Conservation (phyloP, 1,284 basidiomycete species). For the Ustilago hordei region DNA sequence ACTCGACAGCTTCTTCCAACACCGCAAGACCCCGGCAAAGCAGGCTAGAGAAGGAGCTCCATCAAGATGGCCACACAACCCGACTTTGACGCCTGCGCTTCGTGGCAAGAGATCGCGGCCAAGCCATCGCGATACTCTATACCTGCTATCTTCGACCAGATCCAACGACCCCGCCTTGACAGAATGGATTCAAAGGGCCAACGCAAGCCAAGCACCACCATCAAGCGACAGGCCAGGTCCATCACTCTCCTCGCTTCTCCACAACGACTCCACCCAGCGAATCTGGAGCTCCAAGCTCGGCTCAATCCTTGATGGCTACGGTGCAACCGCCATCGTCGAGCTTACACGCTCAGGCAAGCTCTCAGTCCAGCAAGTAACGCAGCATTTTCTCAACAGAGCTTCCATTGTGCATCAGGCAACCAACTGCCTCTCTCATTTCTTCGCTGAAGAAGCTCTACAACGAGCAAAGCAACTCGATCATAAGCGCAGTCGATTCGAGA, state of each 20-base stretch:
- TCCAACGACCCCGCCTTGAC: slow-evolving; percentile 13
- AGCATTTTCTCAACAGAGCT: slow-evolving; percentile 33
- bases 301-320: slow-evolving; percentile 13
- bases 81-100: slow-evolving; percentile 8
- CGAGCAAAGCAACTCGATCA: slow-evolving; percentile 37
- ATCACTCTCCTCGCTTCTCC: slow-evolving; percentile 20
- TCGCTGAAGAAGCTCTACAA: slow-evolving; percentile 21
- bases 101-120: slow-evolving; percentile 33
- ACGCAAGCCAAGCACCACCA: slow-evolving; percentile 8
- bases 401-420: slow-evolving; percentile 52
- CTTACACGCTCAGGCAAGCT: slow-evolving; percentile 28
- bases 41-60: neutral
- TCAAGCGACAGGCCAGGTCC: slow-evolving; percentile 27
- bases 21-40: too few species aligned
- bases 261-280: slow-evolving; percentile 3
- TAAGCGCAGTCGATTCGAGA: slow-evolving; percentile 14
- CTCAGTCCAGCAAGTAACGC: slow-evolving; percentile 17
- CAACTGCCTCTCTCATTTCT: slow-evolving; percentile 49
- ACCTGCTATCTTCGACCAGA: slow-evolving; percentile 10
- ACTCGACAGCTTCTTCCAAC: too few species aligned
- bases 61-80: neutral
- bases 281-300: slow-evolving; percentile 30
- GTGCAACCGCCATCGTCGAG: slow-evolving; percentile 34
- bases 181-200: slow-evolving; percentile 23
- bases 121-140: slow-evolving; percentile 24